Base-by-base conservation (phyloP, 306 rosid genomes). In the Quercus bicolor region DNA sequence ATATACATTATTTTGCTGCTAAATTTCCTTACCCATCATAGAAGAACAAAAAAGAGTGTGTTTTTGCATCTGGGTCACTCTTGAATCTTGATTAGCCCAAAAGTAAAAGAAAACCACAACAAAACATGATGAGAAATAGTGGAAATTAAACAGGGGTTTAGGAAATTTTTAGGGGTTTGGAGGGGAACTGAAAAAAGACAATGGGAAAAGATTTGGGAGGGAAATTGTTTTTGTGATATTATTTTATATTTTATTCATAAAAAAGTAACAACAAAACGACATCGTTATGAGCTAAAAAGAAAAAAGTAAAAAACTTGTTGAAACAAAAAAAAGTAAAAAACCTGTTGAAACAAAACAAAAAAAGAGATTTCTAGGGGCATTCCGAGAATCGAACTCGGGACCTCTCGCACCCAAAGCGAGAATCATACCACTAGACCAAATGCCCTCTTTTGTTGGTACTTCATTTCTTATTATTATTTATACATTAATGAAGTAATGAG, bases 361-460 rank as follows among this genome's bases (percentile, higher is more conserved):
- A 48, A 0, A 48, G 0, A 2, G 0, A 0, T 2, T 3, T 19
- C 11, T 1, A 3, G 80, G 71, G 80, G 74, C 80, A 66, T 77
- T 76, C 73, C 79, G 73, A 76, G 79, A 76, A 75, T 75, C 78
- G 70, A 75, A 76, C 75, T 77, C 74, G 80, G 75, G 80, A 77
- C 74, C 74, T 77, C 74, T 77, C 74, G 74, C 74, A 77, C 80
- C 80, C 80, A 61, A 76, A 76, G 73, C 73, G 70, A 76, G 75
- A 72, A 72, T 72, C 61, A 72, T 72, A 72, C 75, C 75, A 72
- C 75, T 72, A 72, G 75, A 61, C 79, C 77, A 74, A 74, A 74
- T 74, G 77, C 77, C 77, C 77, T 2, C 40, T 1, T 20, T 2
- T 4, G 45, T 37, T 7, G 0, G 0, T 7, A 2, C 10, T 37